Conservation (phyloP, 23 red algal species). For the Pyropia haitanensis region DNA sequence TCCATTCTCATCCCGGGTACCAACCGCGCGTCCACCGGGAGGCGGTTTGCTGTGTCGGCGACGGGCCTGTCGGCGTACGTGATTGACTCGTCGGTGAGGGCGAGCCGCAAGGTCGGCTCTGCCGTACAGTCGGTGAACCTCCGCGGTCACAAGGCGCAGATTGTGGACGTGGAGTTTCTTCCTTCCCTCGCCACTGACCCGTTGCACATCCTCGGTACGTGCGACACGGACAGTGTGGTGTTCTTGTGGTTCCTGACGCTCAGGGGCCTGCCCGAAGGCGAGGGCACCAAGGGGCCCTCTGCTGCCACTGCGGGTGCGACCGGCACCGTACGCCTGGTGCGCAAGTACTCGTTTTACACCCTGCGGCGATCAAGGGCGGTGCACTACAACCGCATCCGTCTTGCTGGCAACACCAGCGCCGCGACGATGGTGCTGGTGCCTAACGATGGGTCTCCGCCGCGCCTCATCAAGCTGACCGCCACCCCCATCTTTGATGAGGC, state of each 20-base stretch:
- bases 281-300: too few species aligned
- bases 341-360: slow-evolving; percentile 54
- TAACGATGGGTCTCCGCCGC: slow-evolving; percentile 31
- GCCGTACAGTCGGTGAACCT: neutral
- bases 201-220: slow-evolving; percentile 34
- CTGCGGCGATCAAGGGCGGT: slow-evolving; percentile 19
- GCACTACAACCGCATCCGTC: slow-evolving; percentile 41
- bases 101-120: too few species aligned
- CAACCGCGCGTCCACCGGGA: too few species aligned
- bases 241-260: slow-evolving; percentile 53
- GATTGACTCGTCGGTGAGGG: too few species aligned
- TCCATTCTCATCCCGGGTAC: too few species aligned
- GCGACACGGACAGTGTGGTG: slow-evolving; percentile 40
- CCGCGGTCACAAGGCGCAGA: slow-evolving; percentile 25
- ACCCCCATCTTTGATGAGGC: too few species aligned
- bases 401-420: slow-evolving; percentile 16
- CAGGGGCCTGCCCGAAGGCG: slow-evolving; percentile 1
- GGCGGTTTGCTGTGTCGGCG: too few species aligned
- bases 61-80: too few species aligned
- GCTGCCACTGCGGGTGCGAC: neutral
- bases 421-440: slow-evolving; percentile 58
- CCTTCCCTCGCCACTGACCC: slow-evolving; percentile 4
- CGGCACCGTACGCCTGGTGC: slow-evolving; percentile 14
- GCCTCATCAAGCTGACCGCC: slow-evolving; percentile 17
- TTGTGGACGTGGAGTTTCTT: slow-evolving; percentile 57